These are phyloP conservation scores for Mortierella sp. DNA, from an alignment of 371 early-diverging fungal species.

Conservation along the genomic window DNA sequence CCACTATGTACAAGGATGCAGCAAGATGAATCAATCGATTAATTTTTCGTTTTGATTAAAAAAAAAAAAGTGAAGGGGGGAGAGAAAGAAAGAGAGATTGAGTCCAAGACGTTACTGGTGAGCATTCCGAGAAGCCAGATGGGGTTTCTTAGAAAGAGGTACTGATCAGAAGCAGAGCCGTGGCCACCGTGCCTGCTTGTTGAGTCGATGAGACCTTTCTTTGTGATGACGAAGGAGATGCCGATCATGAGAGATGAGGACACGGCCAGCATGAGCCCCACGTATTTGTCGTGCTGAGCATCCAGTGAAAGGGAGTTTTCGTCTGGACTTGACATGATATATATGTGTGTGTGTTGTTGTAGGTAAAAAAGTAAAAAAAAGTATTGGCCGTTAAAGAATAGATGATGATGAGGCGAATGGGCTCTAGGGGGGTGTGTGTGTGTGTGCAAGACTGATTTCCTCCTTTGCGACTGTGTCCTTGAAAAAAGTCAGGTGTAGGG, in stretches of 20 bases:
- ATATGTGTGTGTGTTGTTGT: neutral
- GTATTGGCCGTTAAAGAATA: too few species aligned
- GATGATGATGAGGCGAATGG: neutral
- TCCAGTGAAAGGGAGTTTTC: constrained; percentile 36
- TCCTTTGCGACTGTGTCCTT: neutral
- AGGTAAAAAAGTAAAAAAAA: neutral
- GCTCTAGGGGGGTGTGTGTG: neutral
- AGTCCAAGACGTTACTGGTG: constrained; percentile 70
- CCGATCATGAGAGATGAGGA: constrained; percentile 87
- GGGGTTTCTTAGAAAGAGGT: constrained; percentile 83
- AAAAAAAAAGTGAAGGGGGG: neutral
- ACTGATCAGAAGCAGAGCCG: constrained; percentile 76
- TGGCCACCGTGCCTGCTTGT: constrained; percentile 55
- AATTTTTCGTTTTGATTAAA: neutral
- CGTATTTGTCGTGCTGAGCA: constrained; percentile 78
- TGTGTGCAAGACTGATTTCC: neutral
- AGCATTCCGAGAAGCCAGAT: constrained; percentile 95
- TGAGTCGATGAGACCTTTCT: constrained; percentile 84
- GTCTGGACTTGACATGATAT: constrained; percentile 36
- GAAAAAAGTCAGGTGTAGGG: neutral
- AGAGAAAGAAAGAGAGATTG: neutral
- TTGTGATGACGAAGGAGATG: constrained; percentile 86
- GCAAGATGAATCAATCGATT: neutral
- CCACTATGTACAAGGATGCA: constrained; percentile 68
- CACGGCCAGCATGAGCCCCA: constrained; percentile 88